Base-by-base conservation (phyloP, 2,329 filamentous ascomycete genomes). In the Rasamsonia emersonii region DNA sequence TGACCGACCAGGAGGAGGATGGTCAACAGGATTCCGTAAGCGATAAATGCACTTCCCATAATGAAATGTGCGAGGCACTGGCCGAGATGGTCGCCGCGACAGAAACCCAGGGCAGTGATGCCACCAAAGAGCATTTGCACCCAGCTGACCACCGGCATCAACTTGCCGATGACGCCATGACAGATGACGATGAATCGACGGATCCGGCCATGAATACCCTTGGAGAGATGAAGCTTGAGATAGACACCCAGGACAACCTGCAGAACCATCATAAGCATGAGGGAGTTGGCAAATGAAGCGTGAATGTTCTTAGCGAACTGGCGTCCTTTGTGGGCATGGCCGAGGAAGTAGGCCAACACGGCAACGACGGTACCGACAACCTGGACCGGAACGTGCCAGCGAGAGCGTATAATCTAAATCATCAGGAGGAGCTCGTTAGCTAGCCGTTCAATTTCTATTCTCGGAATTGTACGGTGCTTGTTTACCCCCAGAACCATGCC, bases 21-120 rank as follows among this genome's bases (percentile, higher is more conserved):
- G 2, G 84, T 88, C 43, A 98, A 71, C 21, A 94, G 56, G 33
- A 95, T 82, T 17, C 85, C 91, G 51, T 98, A 98, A 18, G 74
- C 91, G 46, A 98, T 89, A 55, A 98, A 98, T 1, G 89, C 88
- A 45, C 83, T 82, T 26, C 91, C 91, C 91, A 98, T 98, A 59
- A 96, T 98, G 60, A 96, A 98, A 59, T 98, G 91, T 1, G 91
- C 91, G 24, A 84, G 64, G 60, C 91, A 98, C 59, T 98, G 91
- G 18, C 88, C 89, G 1, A 86, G 58, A 53, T 98, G 89, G 36
- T 96, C 88, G 33, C 72, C 86, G 44, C 86, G 82, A 58, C 91
- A 98, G 67, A 94, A 96, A 14, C 91, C 91, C 35, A 94, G 69
- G 3, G 83, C 72, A 0, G 89, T 89, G 50, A 98, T 95, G 23